phyloP scores from a whole-genome alignment of 805 yeast species.

The Ogataea haglerorum region DNA sequence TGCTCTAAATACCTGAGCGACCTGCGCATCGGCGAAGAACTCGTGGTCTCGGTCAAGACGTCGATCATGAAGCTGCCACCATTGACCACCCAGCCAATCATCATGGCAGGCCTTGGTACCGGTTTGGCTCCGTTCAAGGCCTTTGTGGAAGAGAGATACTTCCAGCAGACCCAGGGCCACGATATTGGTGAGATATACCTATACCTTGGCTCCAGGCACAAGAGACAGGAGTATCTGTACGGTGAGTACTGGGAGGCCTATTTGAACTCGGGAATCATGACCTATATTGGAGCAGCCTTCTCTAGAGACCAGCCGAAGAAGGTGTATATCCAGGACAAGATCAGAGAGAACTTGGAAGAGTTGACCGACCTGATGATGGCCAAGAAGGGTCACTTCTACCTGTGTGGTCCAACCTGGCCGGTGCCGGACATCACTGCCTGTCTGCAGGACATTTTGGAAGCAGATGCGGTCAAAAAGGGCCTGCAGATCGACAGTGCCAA shows the following conservation, averaged over 20 bases:
- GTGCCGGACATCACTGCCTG: slow-evolving; percentile 95
- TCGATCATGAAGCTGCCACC: slow-evolving; percentile 96
- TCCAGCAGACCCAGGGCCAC: slow-evolving; percentile 86
- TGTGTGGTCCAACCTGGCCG: slow-evolving; percentile 99
- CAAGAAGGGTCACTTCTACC: slow-evolving; percentile 84
- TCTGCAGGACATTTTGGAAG: slow-evolving; percentile 70
- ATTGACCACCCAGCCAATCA: slow-evolving; percentile 79
- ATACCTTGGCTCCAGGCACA: slow-evolving; percentile 92
- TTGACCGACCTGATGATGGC: slow-evolving; percentile 75
- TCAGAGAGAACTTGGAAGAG: slow-evolving; percentile 68
- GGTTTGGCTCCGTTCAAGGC: slow-evolving; percentile 99
- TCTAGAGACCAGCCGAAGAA: slow-evolving; percentile 95
- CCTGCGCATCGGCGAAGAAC: slow-evolving; percentile 72
- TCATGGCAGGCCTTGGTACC: slow-evolving; percentile 97
- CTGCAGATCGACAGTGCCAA: slow-evolving; percentile 66
- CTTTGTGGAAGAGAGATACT: slow-evolving; percentile 88
- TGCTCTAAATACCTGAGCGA: slow-evolving; percentile 89
- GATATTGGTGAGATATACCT: slow-evolving; percentile 86
- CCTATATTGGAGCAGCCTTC: slow-evolving; percentile 96
- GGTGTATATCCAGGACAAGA: slow-evolving; percentile 92
- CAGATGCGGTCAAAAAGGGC: slow-evolving; percentile 69
- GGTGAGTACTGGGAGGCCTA: slow-evolving; percentile 98
- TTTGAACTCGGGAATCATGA: slow-evolving; percentile 84
- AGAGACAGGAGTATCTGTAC: slow-evolving; percentile 89
- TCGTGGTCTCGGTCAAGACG: slow-evolving; percentile 93